phyloP scores from a whole-genome alignment of 1,284 basidiomycete genomes.

The Rhodotorula glutinis region DNA sequence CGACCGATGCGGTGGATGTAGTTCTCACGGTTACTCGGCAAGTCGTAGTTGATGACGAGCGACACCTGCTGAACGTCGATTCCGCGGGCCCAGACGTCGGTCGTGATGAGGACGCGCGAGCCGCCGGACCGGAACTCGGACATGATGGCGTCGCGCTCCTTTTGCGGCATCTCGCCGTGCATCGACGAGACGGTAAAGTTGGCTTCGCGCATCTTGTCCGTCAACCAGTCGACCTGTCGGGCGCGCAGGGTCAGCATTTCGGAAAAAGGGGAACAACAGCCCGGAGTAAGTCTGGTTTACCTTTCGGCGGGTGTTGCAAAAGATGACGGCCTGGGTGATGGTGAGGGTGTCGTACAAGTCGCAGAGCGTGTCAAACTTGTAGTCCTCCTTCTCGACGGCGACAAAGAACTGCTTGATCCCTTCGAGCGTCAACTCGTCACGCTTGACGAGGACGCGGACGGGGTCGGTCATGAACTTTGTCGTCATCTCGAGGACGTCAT shows the following conservation, averaged over 20 bases:
- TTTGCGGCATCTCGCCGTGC: constrained; percentile 98
- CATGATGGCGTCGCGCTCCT: constrained; percentile 98
- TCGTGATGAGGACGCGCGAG: constrained; percentile 93
- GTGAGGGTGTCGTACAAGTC: constrained; percentile 96
- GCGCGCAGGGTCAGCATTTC: not conserved
- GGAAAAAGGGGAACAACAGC: not conserved
- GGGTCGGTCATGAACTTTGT: constrained; percentile 99
- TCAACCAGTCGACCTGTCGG: constrained; percentile 89
- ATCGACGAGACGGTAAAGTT: constrained; percentile 73
- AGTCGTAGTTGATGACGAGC: constrained; percentile 50
- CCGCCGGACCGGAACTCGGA: constrained; percentile 93
- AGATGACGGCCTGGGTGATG: constrained; percentile 99
- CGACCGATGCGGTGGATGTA: constrained; percentile 98
- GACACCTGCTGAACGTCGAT: constrained; percentile 99
- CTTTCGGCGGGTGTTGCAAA: constrained; percentile 98
- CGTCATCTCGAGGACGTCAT: constrained; percentile 99
- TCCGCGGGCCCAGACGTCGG: constrained; percentile 95
- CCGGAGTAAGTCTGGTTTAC: constrained; percentile 47
- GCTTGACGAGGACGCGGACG: constrained; percentile 97
- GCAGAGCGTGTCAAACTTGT: constrained; percentile 99
- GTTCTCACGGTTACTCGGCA: constrained; percentile 83
- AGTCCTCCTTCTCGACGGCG: constrained; percentile 99
- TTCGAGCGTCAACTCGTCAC: constrained; percentile 98
- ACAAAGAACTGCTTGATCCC: constrained; percentile 99
- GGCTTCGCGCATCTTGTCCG: constrained; percentile 95